A percentile compares a stretch with the other conserved stretches of the same genome.
Evolutionary conservation across 2,329 filamentous ascomycete species (phyloP).

Genomic region (Nannizziopsis barbatae): DNA sequence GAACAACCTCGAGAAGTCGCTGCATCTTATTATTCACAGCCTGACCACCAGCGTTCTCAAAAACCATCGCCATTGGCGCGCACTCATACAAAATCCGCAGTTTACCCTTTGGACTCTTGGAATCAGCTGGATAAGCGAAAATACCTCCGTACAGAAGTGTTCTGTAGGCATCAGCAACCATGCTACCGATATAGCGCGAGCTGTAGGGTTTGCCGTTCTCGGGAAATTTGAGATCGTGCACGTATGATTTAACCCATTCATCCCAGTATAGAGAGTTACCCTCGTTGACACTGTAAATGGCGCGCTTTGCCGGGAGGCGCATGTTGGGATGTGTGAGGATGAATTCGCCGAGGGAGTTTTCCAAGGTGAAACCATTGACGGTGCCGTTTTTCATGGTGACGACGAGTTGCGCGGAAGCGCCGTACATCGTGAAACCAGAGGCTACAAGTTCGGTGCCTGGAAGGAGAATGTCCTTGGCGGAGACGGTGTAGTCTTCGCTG

Average conservation of each 20-base stretch:
- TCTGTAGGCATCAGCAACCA: constrained; percentile 97
- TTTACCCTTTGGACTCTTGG: constrained; percentile 98
- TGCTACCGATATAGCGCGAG: constrained; percentile 87
- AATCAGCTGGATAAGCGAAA: constrained; percentile 94
- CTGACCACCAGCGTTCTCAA: constrained; percentile 94
- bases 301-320: constrained; percentile 64
- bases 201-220: constrained; percentile 73
- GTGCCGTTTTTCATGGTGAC: constrained; percentile 87
- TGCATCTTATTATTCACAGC: constrained; percentile 85
- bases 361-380: constrained; percentile 96
- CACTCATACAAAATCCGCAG: constrained; percentile 96
- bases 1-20: constrained; percentile 78
- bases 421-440: constrained; percentile 99
- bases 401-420: constrained; percentile 88
- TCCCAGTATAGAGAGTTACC: constrained; percentile 97
- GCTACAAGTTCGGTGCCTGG: constrained; percentile 87
- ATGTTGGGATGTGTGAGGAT: constrained; percentile 96
- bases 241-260: constrained; percentile 74
- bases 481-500: constrained; percentile 45
- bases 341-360: constrained; percentile 94
- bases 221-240: constrained; percentile 77
- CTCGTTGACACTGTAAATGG: constrained; percentile 98
- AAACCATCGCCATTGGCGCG: constrained; percentile 96
- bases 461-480: constrained; percentile 63
- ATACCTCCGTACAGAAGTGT: constrained; percentile 92